Evolutionary conservation across 1,139 yeast genomes (phyloP), one percentile per base, ranked within the genome.

Genomic region (Pichia sp.): DNA sequence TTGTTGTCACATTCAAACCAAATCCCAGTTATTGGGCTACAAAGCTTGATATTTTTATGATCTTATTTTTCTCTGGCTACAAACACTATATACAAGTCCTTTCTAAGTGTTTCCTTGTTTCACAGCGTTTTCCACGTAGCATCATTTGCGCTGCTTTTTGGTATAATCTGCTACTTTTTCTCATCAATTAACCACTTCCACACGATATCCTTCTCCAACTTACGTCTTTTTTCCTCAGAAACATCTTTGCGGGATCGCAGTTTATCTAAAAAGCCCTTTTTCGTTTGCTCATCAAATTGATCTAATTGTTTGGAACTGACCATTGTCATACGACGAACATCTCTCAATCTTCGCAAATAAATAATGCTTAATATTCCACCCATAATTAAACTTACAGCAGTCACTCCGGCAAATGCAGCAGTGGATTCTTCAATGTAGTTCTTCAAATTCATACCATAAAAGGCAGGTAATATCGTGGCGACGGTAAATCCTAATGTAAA

Each of bases 381-480:
- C 53, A 71, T 73, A 1, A 73, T 38, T n/a, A 73, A 44, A 27
- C 79, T 73, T 16, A 70, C 45, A 0, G 61, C 71, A 16, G 86
- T 76, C 26, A 85, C 82, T 0, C 73, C 64, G 0, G 74, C 77
- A 61, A 84, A 86, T 1, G 94, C 94, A 44, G 68, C 62, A 23
- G 68, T 62, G 3, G 85, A 73, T 29, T 88, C 95, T 61, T 92
- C 98, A 10, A 90, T 79, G 58, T 80, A 87, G 60, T 90, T 92
- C 57, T 85, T 86, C 60, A 92, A 68, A 61, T 92, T 92, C 98
- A 92, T 92, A 37, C 98, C 98, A 61, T 87, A 92, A 48, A 92
- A 71, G 1, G 96, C 96, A 2, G 90, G 77, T 23, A 84, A 62
- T 38, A 81, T 66, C 11, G 84, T 81, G 2, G 95, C 95, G 11